Evolutionary conservation across 208 protist genomes (phyloP).

Genomic region (Trypanosoma brucei): DNA sequence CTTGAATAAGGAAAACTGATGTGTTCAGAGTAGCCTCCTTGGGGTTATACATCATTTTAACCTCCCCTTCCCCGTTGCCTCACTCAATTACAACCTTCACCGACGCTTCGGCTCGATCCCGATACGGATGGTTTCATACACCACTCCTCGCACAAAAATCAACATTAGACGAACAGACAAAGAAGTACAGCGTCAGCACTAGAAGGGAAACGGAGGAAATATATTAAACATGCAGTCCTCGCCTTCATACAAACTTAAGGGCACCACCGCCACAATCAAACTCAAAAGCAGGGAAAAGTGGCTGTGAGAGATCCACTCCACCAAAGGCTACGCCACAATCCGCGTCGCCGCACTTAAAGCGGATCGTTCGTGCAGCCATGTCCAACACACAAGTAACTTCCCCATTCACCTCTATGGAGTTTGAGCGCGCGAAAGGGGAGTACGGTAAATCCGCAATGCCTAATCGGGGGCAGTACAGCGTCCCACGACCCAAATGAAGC

Average conservation of each 20-base stretch:
- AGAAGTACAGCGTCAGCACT: too few species aligned
- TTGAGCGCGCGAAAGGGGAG: not conserved
- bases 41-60: too few species aligned
- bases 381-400: conserved; percentile 37
- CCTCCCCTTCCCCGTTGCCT: too few species aligned
- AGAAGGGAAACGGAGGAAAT: too few species aligned
- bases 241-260: conserved; percentile 38
- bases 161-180: too few species aligned
- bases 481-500: conserved; percentile 29
- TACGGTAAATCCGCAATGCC: conserved; percentile 21
- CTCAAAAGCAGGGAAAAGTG: conserved; percentile 56
- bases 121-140: too few species aligned
- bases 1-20: too few species aligned
- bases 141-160: too few species aligned
- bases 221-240: too few species aligned
- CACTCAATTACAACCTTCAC: too few species aligned
- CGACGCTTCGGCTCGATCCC: too few species aligned
- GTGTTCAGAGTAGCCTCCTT: too few species aligned
- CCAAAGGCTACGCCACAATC: conserved; percentile 47
- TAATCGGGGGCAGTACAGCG: conserved; percentile 31
- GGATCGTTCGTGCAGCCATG: conserved; percentile 22
- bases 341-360: conserved; percentile 35
- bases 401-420: conserved; percentile 25
- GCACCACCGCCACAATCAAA: conserved; percentile 34
- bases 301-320: conserved; percentile 20